These are phyloP conservation scores for Lyophyllum semitale DNA, from an alignment of 768 basidiomycete species.

Conservation along the genomic window DNA sequence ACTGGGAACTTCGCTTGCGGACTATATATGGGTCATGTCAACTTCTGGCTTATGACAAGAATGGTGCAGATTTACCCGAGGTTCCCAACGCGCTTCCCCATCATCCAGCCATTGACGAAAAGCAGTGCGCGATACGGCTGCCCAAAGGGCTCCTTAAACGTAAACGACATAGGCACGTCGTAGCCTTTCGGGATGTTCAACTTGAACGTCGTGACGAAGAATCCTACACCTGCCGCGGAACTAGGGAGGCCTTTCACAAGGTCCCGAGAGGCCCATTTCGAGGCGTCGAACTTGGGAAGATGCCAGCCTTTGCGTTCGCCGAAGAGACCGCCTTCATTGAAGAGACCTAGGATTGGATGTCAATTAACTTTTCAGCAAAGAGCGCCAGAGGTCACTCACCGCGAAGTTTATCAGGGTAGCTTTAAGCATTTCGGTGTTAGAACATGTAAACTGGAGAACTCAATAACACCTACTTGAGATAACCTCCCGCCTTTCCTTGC, in stretches of 20 bases:
- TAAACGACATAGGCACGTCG: conserved; percentile 75
- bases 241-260: conserved; percentile 61
- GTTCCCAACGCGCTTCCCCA: conserved; percentile 78
- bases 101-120: conserved; percentile 90
- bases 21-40: conserved; percentile 30
- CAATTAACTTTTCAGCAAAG: background rate
- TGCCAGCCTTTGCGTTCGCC: conserved; percentile 79
- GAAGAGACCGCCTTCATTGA: conserved; percentile 74
- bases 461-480: conserved; percentile 51
- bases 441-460: background rate
- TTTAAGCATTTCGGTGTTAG: conserved; percentile 27
- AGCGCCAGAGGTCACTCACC: conserved; percentile 20
- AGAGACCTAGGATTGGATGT: conserved; percentile 38
- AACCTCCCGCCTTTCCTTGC: conserved; percentile 77
- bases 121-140: conserved; percentile 73
- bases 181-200: conserved; percentile 56
- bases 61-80: conserved; percentile 56
- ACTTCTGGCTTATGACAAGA: background rate
- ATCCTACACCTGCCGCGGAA: conserved; percentile 69
- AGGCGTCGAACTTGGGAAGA: conserved; percentile 67
- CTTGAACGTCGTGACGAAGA: conserved; percentile 77
- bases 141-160: conserved; percentile 57
- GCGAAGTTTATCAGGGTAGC: conserved; percentile 73
- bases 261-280: conserved; percentile 58
- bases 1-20: conserved; percentile 85